Evolutionary conservation across 1,284 basidiomycete species (phyloP).

Genomic region (Mycosarcoma mackinlayi): DNA sequence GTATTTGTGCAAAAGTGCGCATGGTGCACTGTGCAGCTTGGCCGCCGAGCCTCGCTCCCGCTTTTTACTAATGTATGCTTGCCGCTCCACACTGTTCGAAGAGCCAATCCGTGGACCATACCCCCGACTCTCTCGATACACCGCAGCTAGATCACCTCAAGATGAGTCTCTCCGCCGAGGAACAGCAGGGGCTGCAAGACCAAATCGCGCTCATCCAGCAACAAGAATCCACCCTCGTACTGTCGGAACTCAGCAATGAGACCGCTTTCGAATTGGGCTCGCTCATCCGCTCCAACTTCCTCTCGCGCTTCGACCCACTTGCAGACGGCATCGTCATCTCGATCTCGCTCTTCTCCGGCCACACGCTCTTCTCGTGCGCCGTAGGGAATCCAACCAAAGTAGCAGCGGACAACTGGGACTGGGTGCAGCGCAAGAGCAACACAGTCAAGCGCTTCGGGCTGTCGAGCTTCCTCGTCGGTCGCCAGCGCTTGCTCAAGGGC

Average conservation of each 20-base stretch:
- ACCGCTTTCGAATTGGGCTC: slow-evolving; percentile 41
- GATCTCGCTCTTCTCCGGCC: slow-evolving; percentile 45
- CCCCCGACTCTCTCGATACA: no score
- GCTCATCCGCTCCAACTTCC: slow-evolving; percentile 34
- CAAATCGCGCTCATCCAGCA: slow-evolving; percentile 23
- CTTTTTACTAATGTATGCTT: not conserved
- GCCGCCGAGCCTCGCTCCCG: no score
- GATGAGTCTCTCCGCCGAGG: slow-evolving; percentile 4
- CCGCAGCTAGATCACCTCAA: not conserved
- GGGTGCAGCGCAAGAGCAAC: slow-evolving; percentile 47
- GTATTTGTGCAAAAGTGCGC: no score
- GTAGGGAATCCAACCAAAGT: slow-evolving; percentile 39
- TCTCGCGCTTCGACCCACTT: slow-evolving; percentile 11
- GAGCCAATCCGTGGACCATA: not conserved
- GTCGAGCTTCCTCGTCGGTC: slow-evolving; percentile 42
- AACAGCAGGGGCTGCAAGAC: not conserved
- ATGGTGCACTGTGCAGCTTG: no score
- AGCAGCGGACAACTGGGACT: slow-evolving; percentile 49
- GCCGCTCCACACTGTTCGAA: slow-evolving; percentile 1
- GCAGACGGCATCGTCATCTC: slow-evolving; percentile 46
- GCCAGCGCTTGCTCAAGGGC: slow-evolving; percentile 31
- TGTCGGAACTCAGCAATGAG: slow-evolving; percentile 30
- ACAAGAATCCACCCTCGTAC: slow-evolving; percentile 26
- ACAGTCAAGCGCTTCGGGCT: slow-evolving; percentile 45
- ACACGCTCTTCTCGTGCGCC: slow-evolving; percentile 43